Conservation (phyloP, 2,329 filamentous ascomycete genomes). For the Curvularia spicifera region DNA sequence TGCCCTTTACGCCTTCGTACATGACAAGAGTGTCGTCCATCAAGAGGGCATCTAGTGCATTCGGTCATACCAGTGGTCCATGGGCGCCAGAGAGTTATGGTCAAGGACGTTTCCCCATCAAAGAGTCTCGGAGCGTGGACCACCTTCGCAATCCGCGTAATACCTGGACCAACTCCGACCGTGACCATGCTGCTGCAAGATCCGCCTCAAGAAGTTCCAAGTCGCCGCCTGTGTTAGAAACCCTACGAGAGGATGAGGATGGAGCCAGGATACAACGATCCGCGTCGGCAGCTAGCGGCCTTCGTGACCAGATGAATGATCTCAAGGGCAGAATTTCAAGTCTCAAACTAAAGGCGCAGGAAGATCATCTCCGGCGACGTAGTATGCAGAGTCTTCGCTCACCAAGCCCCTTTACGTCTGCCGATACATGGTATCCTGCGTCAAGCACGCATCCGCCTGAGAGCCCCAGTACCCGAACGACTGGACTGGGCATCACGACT, state of each 20-base stretch:
- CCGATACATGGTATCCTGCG: conserved; percentile 64
- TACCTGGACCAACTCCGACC: conserved; percentile 33
- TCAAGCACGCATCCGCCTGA: conserved; percentile 39
- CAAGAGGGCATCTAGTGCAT: conserved; percentile 50
- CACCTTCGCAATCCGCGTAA: conserved; percentile 45
- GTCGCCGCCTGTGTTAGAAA: conserved; percentile 48
- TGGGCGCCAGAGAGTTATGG: conserved; percentile 47
- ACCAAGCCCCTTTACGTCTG: conserved; percentile 79
- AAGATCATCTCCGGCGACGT: conserved; percentile 77
- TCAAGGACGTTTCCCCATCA: conserved; percentile 45
- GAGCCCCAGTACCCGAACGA: conserved; percentile 32
- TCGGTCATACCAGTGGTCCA: conserved; percentile 47
- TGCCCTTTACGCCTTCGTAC: conserved; percentile 42
- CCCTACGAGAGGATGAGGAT: conserved; percentile 51
- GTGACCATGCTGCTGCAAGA: conserved; percentile 39
- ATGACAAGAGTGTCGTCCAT: conserved; percentile 33
- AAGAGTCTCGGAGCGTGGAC: conserved; percentile 51
- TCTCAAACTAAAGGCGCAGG: conserved; percentile 77
- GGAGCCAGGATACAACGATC: conserved; percentile 63
- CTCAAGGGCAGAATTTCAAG: conserved; percentile 84
- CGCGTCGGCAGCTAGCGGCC: conserved; percentile 72
- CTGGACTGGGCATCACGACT: conserved; percentile 40
- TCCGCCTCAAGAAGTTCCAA: conserved; percentile 49
- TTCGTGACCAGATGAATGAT: conserved; percentile 85
- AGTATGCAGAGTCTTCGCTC: conserved; percentile 78